Base-by-base conservation (phyloP, 768 basidiomycete genomes). In the Macrocybe gigantea region DNA sequence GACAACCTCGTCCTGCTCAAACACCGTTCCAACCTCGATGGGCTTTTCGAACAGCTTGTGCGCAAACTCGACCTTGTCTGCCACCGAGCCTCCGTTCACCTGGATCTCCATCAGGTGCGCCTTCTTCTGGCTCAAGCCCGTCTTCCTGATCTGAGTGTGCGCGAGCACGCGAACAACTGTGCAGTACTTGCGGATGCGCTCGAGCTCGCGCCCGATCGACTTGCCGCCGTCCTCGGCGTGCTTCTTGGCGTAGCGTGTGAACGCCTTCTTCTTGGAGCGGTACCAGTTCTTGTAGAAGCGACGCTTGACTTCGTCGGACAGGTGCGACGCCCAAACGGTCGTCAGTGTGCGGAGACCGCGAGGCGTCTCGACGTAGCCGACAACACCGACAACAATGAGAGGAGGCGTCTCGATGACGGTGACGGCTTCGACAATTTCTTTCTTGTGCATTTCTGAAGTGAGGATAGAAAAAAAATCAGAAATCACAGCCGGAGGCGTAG, bases 251-350 rank as follows among this genome's bases (percentile, higher is more conserved):
- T 99, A 99, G 66, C 93, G 92, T 63, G 96, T 99, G 83, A 98
- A 99, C 36, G 96, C 96, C 85, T 99, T 99, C 83, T 98, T 98
- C 89, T 99, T 99, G 43, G 93, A 95, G 59, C 91, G 86, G 80
- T 98, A 98, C 94, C 95, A 97, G 82, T 95, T 96, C 81, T 93
- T 94, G 88, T 98, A 97, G 86, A 99, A 97, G 60, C 96, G 84
- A 64, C 96, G 91, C 75, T 95, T 99, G 68, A 98, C 67, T 68
- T 97, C 94, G 68, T 97, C 96, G 35, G 92, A 94, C 38, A 99
- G 82, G 70, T 99, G 96, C 58, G 90, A 88, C 41, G 96, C 94
- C 96, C 89, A 92, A 68, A 96, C 94, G 52, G 96, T 99, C 64
- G 96, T 98, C 64, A 99, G 88, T 37, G 93, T 92, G 65, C 96